Evolutionary conservation across 805 yeast species (phyloP).

Genomic region (Cyberlindnera americana): DNA sequence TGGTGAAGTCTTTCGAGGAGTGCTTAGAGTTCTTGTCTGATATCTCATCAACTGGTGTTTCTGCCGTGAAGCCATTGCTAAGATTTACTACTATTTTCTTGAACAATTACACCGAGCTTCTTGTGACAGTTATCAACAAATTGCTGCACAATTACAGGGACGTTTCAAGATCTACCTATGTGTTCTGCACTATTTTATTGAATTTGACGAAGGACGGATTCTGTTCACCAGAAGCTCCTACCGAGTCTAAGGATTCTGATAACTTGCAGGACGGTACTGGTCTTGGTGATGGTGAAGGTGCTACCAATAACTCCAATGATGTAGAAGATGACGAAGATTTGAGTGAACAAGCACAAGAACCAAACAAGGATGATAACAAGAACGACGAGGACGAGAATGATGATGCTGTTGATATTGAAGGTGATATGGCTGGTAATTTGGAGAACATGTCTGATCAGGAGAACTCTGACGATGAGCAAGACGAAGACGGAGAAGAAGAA

Average conservation of each 20-base stretch:
- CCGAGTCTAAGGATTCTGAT: constrained; percentile 56
- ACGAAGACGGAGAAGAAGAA: constrained; percentile 58
- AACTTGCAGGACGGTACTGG: constrained; percentile 85
- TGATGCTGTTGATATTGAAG: constrained; percentile 91
- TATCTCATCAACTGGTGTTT: constrained; percentile 38
- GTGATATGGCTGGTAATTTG: constrained; percentile 94
- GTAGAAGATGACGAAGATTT: constrained; percentile 91
- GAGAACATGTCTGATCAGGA: constrained; percentile 63
- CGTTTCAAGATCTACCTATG: constrained; percentile 58
- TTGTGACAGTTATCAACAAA: constrained; percentile 40
- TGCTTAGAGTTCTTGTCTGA: constrained; percentile 35
- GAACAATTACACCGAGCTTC: constrained; percentile 53
- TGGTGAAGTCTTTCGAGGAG: constrained; percentile 34
- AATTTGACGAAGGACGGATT: constrained; percentile 76
- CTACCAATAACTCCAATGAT: constrained; percentile 73
- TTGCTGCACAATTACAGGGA: constrained; percentile 46
- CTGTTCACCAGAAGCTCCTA: constrained; percentile 84
- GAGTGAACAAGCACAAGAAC: constrained; percentile 63
- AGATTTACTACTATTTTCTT: constrained; percentile 62
- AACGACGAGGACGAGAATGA: constrained; percentile 68
- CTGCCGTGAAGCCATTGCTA: constrained; percentile 43
- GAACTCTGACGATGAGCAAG: constrained; percentile 47
- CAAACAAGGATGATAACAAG: constrained; percentile 68
- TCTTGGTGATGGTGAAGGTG: constrained; percentile 91
- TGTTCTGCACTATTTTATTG: constrained; percentile 52